Evolutionary conservation across 169 alveolate genomes (phyloP).

Genomic region (Cryptosporidium muris): DNA sequence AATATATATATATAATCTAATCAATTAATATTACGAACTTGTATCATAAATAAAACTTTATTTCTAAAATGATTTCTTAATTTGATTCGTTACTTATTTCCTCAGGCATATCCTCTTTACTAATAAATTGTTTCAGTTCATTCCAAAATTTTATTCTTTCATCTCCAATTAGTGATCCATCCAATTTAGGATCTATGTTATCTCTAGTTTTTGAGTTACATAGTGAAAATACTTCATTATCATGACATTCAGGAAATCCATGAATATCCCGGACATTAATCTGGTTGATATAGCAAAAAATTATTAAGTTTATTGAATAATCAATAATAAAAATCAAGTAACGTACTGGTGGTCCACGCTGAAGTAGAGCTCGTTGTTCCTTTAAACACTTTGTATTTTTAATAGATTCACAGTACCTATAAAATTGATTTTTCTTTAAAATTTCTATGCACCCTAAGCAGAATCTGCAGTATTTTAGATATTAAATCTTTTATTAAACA

Average conservation of each 20-base stretch:
- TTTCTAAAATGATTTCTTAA: too few relatives aligned
- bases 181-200: constrained; percentile 77
- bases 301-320: background rate
- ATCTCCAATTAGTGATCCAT: constrained; percentile 80
- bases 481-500: background rate
- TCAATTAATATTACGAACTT: too few relatives aligned
- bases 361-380: constrained; percentile 77
- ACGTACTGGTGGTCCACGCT: constrained; percentile 81
- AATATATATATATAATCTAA: background rate
- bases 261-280: constrained; percentile 78
- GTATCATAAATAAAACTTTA: too few relatives aligned
- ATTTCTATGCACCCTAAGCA: constrained; percentile 74
- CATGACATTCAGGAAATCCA: constrained; percentile 81
- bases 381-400: constrained; percentile 78
- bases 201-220: constrained; percentile 74
- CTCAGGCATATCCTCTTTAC: constrained; percentile 31
- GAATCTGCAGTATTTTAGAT: constrained; percentile 14
- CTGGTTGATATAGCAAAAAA: background rate
- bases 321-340: background rate
- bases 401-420: constrained; percentile 78
- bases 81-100: background rate
- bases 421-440: constrained; percentile 77
- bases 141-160: constrained; percentile 77
- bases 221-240: constrained; percentile 76
- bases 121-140: constrained; percentile 74